Conservation (phyloP, 345 rosid species). For the Dipteronia dyeriana region DNA sequence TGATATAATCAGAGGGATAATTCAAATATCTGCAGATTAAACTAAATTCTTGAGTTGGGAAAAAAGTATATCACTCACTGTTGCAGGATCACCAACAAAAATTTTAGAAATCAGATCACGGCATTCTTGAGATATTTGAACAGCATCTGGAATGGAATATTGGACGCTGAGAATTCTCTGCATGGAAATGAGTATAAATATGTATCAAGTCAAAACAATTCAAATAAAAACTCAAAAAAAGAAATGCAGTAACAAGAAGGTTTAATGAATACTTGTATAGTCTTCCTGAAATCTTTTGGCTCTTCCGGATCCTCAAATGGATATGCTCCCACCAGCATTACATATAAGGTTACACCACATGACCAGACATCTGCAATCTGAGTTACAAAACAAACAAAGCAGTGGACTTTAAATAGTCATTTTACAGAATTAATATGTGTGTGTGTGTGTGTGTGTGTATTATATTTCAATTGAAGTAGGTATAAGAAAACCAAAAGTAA, state of each 20-base stretch:
- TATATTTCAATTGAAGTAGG: no score
- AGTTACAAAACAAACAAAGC: slow-evolving; percentile 9
- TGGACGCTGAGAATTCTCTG: slow-evolving; percentile 89
- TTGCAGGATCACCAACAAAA: slow-evolving; percentile 77
- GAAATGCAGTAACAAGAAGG: neutral
- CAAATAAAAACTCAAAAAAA: neutral
- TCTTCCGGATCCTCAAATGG: slow-evolving; percentile 97
- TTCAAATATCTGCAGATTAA: neutral
- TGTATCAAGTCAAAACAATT: neutral
- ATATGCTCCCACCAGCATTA: slow-evolving; percentile 94
- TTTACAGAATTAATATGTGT: neutral
- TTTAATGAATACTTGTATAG: slow-evolving; percentile 58
- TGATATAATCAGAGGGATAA: neutral
- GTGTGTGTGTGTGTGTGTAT: neutral
- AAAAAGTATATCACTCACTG: slow-evolving; percentile 40
- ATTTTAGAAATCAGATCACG: slow-evolving; percentile 80
- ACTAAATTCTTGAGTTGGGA: neutral
- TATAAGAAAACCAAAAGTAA: neutral
- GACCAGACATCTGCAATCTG: slow-evolving; percentile 99
- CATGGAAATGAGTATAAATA: slow-evolving; percentile 12
- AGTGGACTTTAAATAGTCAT: neutral
- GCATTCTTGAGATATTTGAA: slow-evolving; percentile 78
- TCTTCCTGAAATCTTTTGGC: slow-evolving; percentile 84
- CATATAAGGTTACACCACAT: slow-evolving; percentile 90
- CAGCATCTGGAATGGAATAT: slow-evolving; percentile 77